Conservation (phyloP, 495 filamentous ascomycete genomes). For the Xylaria bambusicola region DNA sequence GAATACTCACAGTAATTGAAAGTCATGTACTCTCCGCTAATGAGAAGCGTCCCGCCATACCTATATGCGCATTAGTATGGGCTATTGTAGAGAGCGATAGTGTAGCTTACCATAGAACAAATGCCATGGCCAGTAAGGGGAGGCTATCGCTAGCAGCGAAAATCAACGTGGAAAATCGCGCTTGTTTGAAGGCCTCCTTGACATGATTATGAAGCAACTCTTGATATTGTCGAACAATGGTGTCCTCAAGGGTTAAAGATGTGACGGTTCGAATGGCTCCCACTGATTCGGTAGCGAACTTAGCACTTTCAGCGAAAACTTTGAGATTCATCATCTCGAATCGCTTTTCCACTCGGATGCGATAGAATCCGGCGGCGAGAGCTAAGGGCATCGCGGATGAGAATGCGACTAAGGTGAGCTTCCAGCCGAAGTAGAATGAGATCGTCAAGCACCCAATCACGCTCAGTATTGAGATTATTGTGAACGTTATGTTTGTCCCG, state of each 20-base stretch:
- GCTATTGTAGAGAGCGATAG: too few relatives aligned
- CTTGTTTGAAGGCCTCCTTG: slow-evolving; percentile 50
- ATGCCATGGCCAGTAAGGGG: slow-evolving; percentile 55
- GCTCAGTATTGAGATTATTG: slow-evolving; percentile 51
- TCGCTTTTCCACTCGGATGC: slow-evolving; percentile 53
- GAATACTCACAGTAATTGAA: slow-evolving; percentile 51
- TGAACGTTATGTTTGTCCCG: slow-evolving; percentile 56
- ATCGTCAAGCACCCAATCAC: slow-evolving; percentile 51
- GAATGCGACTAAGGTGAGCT: slow-evolving; percentile 54
- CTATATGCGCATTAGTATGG: slow-evolving; percentile 16
- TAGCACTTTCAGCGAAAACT: slow-evolving; percentile 57
- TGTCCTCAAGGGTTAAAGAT: slow-evolving; percentile 55
- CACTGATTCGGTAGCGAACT: slow-evolving; percentile 60
- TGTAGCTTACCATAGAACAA: slow-evolving; percentile 57
- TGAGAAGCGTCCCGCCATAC: slow-evolving; percentile 48
- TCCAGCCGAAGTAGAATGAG: slow-evolving; percentile 60
- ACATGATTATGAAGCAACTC: slow-evolving; percentile 54
- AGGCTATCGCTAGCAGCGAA: slow-evolving; percentile 55
- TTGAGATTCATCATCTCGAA: slow-evolving; percentile 54
- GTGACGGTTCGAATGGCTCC: slow-evolving; percentile 59
- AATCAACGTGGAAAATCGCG: slow-evolving; percentile 51
- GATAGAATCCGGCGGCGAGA: slow-evolving; percentile 51
- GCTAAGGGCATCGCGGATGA: slow-evolving; percentile 54
- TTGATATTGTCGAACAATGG: slow-evolving; percentile 51
- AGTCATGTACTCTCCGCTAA: slow-evolving; percentile 43